These are phyloP conservation scores for Aspergillus aculeatus DNA, from an alignment of 2,329 filamentous ascomycete genomes.

Conservation along the genomic window DNA sequence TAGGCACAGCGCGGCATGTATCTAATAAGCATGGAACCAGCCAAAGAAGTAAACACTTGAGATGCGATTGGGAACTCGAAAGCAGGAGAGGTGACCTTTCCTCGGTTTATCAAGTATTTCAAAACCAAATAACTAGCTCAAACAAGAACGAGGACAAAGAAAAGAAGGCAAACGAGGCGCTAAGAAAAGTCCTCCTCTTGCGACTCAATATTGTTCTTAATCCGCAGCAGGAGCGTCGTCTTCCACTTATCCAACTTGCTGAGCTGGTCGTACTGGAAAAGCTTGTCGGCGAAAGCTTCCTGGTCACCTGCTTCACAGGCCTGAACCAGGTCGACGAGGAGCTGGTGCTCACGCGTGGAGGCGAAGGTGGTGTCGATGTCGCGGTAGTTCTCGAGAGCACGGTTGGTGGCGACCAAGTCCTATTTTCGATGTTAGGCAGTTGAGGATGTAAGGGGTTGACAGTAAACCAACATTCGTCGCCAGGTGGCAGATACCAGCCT, in stretches of 20 bases:
- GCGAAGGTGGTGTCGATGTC: conserved; percentile 77
- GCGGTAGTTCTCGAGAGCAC: conserved; percentile 77
- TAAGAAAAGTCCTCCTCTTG: conserved; percentile 68
- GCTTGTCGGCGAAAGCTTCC: conserved; percentile 79
- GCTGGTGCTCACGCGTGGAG: conserved; percentile 74
- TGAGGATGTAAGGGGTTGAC: neutral
- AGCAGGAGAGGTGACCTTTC: neutral
- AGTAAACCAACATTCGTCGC: conserved; percentile 51
- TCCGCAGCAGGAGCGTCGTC: conserved; percentile 75
- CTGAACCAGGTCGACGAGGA: conserved; percentile 73
- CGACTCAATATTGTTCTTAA: conserved; percentile 81
- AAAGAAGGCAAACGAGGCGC: conserved; percentile 17
- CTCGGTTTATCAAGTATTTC: neutral
- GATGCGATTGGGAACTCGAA: neutral
- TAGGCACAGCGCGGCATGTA: neutral
- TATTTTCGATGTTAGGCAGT: conserved; percentile 18
- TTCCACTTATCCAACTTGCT: conserved; percentile 97
- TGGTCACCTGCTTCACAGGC: conserved; percentile 75
- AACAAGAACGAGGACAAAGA: neutral
- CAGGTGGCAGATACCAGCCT: conserved; percentile 88
- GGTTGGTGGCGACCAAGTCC: conserved; percentile 75
- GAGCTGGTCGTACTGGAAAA: conserved; percentile 87
- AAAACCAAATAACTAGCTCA: neutral
- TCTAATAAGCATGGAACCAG: neutral
- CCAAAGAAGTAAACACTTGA: neutral